Conservation (phyloP, 1,139 yeast species). For the Kodamaea sp. region DNA sequence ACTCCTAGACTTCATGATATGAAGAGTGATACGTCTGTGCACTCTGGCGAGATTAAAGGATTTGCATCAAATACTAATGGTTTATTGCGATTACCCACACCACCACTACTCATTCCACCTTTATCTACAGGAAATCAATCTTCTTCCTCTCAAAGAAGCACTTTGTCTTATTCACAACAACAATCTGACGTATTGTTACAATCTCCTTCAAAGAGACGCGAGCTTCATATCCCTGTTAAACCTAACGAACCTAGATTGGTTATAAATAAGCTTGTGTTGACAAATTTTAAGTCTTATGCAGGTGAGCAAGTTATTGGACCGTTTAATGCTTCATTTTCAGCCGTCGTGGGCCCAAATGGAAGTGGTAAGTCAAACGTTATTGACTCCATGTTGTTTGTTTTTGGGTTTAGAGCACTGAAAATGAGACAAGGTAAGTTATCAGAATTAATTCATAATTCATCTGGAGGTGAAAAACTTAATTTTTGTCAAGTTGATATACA, state of each 20-base stretch:
- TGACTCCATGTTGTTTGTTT: slow-evolving; percentile 91
- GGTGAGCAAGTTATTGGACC: slow-evolving; percentile 96
- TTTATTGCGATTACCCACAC: slow-evolving; percentile 4
- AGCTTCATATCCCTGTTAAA: slow-evolving; percentile 13
- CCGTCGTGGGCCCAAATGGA: slow-evolving; percentile 99
- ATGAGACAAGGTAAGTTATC: slow-evolving; percentile 95
- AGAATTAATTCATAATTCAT: slow-evolving; percentile 87
- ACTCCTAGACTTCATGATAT: not conserved
- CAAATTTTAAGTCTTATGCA: slow-evolving; percentile 93
- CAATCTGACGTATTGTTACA: slow-evolving; percentile 25
- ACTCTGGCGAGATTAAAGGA: not conserved
- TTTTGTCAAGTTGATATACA: slow-evolving; percentile 93
- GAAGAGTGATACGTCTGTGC: not conserved
- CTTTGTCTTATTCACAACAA: slow-evolving; percentile 30
- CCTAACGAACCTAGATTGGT: slow-evolving; percentile 58
- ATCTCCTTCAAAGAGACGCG: slow-evolving; percentile 30
- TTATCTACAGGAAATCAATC: slow-evolving; percentile 1
- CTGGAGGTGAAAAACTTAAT: slow-evolving; percentile 57
- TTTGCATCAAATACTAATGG: not conserved
- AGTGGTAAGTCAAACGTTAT: slow-evolving; percentile 97
- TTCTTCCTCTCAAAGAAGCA: slow-evolving; percentile 1
- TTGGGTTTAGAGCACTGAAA: slow-evolving; percentile 93
- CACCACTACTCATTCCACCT: slow-evolving; percentile 3
- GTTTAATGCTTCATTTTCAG: slow-evolving; percentile 87
- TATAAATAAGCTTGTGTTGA: slow-evolving; percentile 66